Evolutionary conservation across 805 yeast genomes (phyloP), one percentile per base, ranked within the genome.

Genomic region (Saccharomyces jurei): DNA sequence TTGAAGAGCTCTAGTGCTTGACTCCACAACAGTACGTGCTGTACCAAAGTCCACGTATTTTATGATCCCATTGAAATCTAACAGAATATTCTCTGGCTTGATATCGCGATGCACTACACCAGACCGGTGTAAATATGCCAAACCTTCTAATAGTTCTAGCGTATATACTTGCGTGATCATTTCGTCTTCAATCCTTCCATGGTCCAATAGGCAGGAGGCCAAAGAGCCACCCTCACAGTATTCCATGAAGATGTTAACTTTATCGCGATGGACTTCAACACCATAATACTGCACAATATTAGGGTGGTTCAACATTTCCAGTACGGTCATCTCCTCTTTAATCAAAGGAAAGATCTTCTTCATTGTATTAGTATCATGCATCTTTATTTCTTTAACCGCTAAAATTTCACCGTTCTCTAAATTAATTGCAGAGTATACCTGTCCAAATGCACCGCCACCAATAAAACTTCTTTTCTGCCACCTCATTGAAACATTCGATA

Each of bases 1-100:
- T 8, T 46, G 48, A 6, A 27, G 26, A 44, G 46, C 27, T 17
- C 81, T 83, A 5, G 84, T 71, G 6, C 73, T 69, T 46, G 71
- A 80, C 51, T 81, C 81, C 1, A 88, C 88, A 58, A 84, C 81
- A 10, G 91, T 95, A 70, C 90, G 90, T 13, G 98, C 97, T 2
- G 98, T 97, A 36, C 99, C 99, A 69, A 94, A 94, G 72, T 94
- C 99, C 52, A 92, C 97, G 74, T 87, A 90, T 70, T 94, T 94
- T 65, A 92, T 86, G 14, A 91, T 89, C 22, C 97, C 97, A 72
- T 85, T 84, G 69, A 86, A 96, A 71, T 92, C 97, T 52, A 92
- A 74, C 48, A 92, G 73, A 49, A 92, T 86, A 65, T 94, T 92
- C 62, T 89, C 99, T 0, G 99, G 99, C 72, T 94, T 94, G 60